Evolutionary conservation across 2,329 filamentous ascomycete genomes (phyloP).

Genomic region (Aureobasidium subglaciale): DNA sequence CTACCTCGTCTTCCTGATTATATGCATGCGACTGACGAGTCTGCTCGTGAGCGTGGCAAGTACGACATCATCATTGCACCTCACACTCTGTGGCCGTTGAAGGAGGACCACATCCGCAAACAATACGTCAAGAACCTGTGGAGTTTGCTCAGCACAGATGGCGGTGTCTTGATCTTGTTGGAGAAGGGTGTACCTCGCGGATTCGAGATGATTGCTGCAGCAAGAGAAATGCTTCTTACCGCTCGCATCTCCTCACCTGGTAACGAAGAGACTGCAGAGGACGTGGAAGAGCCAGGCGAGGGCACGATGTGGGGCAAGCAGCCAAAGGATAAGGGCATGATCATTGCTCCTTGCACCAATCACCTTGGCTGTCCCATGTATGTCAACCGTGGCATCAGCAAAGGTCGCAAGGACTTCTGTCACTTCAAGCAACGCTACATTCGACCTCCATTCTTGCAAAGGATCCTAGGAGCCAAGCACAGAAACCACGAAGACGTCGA

Average conservation of each 20-base stretch:
- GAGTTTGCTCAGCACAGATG: slow-evolving; percentile 74
- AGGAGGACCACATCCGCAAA: slow-evolving; percentile 70
- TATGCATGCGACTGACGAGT: slow-evolving; percentile 54
- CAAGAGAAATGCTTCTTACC: slow-evolving; percentile 69
- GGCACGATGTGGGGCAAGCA: slow-evolving; percentile 21
- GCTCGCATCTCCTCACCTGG: slow-evolving; percentile 63
- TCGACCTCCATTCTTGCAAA: slow-evolving; percentile 73
- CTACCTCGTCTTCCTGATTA: slow-evolving; percentile 88
- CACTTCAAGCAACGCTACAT: slow-evolving; percentile 86
- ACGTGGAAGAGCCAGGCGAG: slow-evolving; percentile 15
- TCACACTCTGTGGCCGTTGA: slow-evolving; percentile 69
- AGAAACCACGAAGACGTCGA: slow-evolving; percentile 84
- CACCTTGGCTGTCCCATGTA: slow-evolving; percentile 90
- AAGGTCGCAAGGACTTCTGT: slow-evolving; percentile 81
- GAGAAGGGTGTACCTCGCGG: slow-evolving; percentile 89
- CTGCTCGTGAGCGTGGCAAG: slow-evolving; percentile 45
- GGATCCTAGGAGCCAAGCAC: slow-evolving; percentile 59
- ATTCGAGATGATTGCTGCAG: slow-evolving; percentile 85
- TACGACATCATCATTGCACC: slow-evolving; percentile 84
- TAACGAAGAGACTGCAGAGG: slow-evolving; percentile 32
- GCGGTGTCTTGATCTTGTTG: slow-evolving; percentile 77
- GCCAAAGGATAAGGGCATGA: slow-evolving; percentile 54
- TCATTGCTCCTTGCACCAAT: slow-evolving; percentile 69
- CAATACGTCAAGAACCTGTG: slow-evolving; percentile 81
- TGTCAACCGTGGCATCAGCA: slow-evolving; percentile 53